phyloP scores from a whole-genome alignment of 306 rosid genomes.

The Dalbergia oliveri region DNA sequence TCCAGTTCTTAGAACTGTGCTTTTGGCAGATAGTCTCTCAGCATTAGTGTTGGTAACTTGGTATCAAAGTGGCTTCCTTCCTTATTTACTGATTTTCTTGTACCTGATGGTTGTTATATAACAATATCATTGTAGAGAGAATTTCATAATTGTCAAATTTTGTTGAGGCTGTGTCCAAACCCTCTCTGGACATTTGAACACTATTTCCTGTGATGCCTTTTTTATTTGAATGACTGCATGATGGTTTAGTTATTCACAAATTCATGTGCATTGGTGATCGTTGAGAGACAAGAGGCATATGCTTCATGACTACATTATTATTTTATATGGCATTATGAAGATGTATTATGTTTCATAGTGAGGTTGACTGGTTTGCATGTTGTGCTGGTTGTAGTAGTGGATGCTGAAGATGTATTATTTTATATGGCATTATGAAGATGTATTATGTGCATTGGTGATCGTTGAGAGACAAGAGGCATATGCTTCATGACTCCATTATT shows the following conservation, averaged over 20 bases:
- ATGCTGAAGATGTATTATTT: too few relatives aligned
- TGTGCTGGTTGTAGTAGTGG: constrained; percentile 23
- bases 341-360: constrained; percentile 1
- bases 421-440: too few relatives aligned
- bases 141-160: neutral
- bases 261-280: too few relatives aligned
- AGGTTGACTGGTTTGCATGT: neutral
- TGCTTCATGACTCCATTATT: neutral
- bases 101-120: neutral
- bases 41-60: neutral
- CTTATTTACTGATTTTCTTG: neutral
- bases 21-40: neutral
- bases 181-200: constrained; percentile 3
- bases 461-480: neutral
- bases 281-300: neutral
- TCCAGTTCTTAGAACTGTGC: too few relatives aligned
- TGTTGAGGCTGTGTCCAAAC: neutral
- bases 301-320: neutral
- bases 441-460: too few relatives aligned
- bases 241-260: too few relatives aligned
- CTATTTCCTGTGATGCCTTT: neutral
- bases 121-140: neutral
- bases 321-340: neutral
- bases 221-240: too few relatives aligned
- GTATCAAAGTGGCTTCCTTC: neutral